Evolutionary conservation across 495 filamentous ascomycete genomes (phyloP).

Genomic region (Trichoderma orchidacearum): DNA sequence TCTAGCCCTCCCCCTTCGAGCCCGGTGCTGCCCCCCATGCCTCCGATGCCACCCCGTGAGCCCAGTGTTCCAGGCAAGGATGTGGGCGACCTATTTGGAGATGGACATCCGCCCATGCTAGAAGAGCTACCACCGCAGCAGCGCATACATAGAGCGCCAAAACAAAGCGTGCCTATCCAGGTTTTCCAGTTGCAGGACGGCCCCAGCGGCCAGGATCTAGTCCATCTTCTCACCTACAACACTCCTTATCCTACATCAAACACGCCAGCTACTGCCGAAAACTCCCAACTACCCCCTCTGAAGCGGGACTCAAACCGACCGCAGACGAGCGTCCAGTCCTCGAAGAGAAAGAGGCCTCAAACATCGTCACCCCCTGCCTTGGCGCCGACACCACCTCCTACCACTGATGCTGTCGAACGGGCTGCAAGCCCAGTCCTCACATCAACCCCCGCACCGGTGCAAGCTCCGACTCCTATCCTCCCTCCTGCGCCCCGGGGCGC

Average conservation of each 20-base stretch:
- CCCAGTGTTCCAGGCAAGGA: conserved; percentile 73
- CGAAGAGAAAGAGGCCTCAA: background rate
- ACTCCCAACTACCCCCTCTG: background rate
- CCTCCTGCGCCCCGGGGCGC: background rate
- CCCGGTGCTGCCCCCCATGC: conserved; percentile 54
- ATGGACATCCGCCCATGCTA: conserved; percentile 15
- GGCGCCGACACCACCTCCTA: conserved; percentile 3
- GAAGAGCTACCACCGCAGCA: conserved; percentile 7
- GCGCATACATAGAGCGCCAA: conserved; percentile 7
- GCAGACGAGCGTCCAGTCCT: background rate
- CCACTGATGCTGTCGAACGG: conserved; percentile 1
- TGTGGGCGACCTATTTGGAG: conserved; percentile 42
- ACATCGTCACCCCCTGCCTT: background rate
- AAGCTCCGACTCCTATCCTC: background rate
- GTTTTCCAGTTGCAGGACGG: conserved; percentile 7
- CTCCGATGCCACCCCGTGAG: conserved; percentile 40
- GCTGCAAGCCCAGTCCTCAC: background rate
- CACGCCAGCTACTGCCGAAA: background rate
- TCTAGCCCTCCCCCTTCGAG: conserved; percentile 52
- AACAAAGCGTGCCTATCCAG: background rate
- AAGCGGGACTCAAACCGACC: background rate
- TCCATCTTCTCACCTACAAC: background rate
- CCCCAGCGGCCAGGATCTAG: conserved; percentile 6
- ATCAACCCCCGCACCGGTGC: background rate
- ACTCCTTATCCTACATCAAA: background rate